A percentile compares a stretch with the other conserved stretches of the same genome.
phyloP scores from a whole-genome alignment of 2,329 filamentous ascomycete species.

The Paecilomyces fulvus region DNA sequence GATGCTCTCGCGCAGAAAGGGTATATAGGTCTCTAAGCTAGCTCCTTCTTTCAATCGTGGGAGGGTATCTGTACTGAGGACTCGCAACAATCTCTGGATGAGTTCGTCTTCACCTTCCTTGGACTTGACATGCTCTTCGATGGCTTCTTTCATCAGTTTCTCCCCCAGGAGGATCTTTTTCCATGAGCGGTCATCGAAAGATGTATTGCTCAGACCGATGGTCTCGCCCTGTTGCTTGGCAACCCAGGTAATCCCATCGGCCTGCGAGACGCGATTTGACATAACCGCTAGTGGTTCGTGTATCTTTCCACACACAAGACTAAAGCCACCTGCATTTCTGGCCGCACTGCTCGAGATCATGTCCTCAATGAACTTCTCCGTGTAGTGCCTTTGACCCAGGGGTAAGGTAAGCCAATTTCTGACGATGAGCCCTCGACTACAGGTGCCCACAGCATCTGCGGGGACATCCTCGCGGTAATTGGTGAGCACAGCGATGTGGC shows the following conservation, averaged over 20 bases:
- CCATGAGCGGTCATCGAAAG: conserved; percentile 52
- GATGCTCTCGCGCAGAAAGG: conserved; percentile 51
- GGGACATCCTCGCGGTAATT: conserved; percentile 53
- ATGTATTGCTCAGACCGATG: conserved; percentile 53
- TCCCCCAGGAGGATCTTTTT: conserved; percentile 54
- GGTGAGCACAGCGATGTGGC: conserved; percentile 54
- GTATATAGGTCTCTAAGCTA: conserved; percentile 47
- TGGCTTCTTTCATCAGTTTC: conserved; percentile 41
- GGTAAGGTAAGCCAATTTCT: conserved; percentile 49
- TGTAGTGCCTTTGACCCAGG: conserved; percentile 29
- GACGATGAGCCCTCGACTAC: conserved; percentile 51
- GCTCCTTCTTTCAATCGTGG: conserved; percentile 42
- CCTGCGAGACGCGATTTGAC: conserved; percentile 52
- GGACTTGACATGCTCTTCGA: conserved; percentile 36
- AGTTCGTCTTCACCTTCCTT: conserved; percentile 42
- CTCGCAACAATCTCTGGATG: conserved; percentile 42
- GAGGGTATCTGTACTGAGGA: conserved; percentile 49
- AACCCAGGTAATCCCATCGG: conserved; percentile 45
- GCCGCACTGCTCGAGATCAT: conserved; percentile 48
- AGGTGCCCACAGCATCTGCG: conserved; percentile 37
- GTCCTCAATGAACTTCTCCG: conserved; percentile 44
- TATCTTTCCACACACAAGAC: conserved; percentile 50
- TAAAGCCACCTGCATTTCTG: conserved; percentile 55
- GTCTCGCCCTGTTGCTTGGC: conserved; percentile 42
- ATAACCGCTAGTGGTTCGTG: conserved; percentile 49